Conservation (phyloP, 148 eudicot genomes). For the Persicaria maculosa region DNA sequence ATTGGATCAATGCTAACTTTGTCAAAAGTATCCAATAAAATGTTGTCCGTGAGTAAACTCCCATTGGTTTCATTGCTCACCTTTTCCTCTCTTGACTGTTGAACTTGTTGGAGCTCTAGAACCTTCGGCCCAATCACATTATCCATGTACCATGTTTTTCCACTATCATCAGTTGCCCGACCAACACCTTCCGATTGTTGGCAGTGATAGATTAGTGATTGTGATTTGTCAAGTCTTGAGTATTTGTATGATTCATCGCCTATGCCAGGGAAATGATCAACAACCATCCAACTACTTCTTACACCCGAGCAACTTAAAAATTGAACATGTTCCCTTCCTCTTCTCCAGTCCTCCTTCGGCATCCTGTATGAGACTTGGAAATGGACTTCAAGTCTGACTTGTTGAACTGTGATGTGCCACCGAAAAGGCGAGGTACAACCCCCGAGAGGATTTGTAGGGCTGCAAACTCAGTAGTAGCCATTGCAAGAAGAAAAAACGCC, state of each 20-base stretch:
- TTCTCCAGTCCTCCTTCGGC: constrained; percentile 22
- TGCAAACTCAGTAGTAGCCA: constrained; percentile 24
- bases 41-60: constrained; percentile 15
- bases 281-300: constrained; percentile 7
- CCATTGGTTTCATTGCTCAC: constrained; percentile 18
- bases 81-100: constrained; percentile 14
- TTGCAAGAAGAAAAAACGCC: constrained; percentile 9
- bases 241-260: constrained; percentile 8
- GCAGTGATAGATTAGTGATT: constrained; percentile 25
- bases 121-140: constrained; percentile 23
- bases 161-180: constrained; percentile 25
- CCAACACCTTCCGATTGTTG: constrained; percentile 39
- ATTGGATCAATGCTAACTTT: constrained; percentile 20
- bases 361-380: constrained; percentile 16
- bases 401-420: constrained; percentile 16
- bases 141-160: constrained; percentile 36
- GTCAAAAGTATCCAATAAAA: constrained; percentile 3
- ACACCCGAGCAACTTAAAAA: constrained; percentile 13
- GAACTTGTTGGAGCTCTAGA: constrained; percentile 16
- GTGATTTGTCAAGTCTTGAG: constrained; percentile 10
- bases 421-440: constrained; percentile 14
- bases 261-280: constrained; percentile 10
- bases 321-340: constrained; percentile 11
- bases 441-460: constrained; percentile 30
- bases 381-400: constrained; percentile 15